A percentile compares a stretch with the other conserved stretches of the same genome.
Conservation (phyloP, 495 filamentous ascomycete genomes). For the Penicillium subrubescens region DNA sequence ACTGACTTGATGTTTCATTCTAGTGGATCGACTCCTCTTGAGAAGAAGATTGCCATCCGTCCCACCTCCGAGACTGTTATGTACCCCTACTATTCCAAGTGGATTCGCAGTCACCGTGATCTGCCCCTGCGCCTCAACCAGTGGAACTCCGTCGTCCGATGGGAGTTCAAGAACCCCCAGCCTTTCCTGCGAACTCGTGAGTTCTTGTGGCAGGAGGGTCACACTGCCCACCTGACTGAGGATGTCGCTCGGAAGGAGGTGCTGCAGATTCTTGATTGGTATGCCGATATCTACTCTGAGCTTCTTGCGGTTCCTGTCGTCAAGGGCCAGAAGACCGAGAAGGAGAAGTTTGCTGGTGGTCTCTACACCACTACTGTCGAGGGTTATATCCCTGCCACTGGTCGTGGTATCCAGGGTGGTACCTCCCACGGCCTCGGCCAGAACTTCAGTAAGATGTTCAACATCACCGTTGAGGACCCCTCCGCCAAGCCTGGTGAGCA, state of each 20-base stretch:
- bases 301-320: slow-evolving; percentile 93
- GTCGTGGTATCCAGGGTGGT: slow-evolving; percentile 93
- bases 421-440: slow-evolving; percentile 94
- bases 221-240: slow-evolving; percentile 89
- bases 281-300: slow-evolving; percentile 86
- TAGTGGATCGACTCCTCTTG: slow-evolving; percentile 80
- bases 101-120: slow-evolving; percentile 93
- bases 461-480: slow-evolving; percentile 94
- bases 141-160: slow-evolving; percentile 79
- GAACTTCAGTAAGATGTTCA: slow-evolving; percentile 98
- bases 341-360: slow-evolving; percentile 96
- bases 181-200: slow-evolving; percentile 66
- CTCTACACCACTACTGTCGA: slow-evolving; percentile 94
- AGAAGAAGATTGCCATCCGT: slow-evolving; percentile 93
- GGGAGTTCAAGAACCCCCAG: slow-evolving; percentile 86
- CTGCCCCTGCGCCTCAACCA: slow-evolving; percentile 92
- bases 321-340: slow-evolving; percentile 81
- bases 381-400: slow-evolving; percentile 85
- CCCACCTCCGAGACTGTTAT: slow-evolving; percentile 94
- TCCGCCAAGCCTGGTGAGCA: slow-evolving; percentile 71
- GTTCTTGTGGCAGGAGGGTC: slow-evolving; percentile 98
- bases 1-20: slow-evolving; percentile 25
- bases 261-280: slow-evolving; percentile 87
- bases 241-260: slow-evolving; percentile 80
- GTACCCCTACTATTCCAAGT: slow-evolving; percentile 95